phyloP scores from a whole-genome alignment of 2,329 filamentous ascomycete genomes.

The Hymenoscyphus occultus region DNA sequence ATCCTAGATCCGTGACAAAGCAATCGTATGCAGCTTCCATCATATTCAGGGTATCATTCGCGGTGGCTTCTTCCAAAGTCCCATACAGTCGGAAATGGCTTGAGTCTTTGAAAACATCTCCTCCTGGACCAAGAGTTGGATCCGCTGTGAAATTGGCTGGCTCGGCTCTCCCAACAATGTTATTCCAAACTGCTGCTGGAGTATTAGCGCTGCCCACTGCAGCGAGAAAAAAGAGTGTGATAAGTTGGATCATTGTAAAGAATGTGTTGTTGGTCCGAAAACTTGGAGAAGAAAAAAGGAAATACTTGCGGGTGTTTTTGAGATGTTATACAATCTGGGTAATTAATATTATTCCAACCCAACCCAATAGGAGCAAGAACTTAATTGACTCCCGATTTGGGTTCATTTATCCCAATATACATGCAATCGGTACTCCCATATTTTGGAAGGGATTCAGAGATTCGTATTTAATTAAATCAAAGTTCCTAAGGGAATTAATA shows the following conservation, averaged over 20 bases:
- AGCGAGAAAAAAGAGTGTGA: neutral
- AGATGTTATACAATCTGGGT: neutral
- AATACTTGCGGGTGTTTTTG: neutral
- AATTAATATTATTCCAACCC: too few species aligned
- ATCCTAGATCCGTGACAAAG: slow-evolving; percentile 7
- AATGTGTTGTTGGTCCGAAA: neutral
- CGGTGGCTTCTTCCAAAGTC: neutral
- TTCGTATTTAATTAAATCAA: too few species aligned
- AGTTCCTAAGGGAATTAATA: too few species aligned
- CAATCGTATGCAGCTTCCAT: slow-evolving; percentile 10
- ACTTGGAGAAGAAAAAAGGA: neutral
- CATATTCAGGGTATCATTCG: slow-evolving; percentile 1
- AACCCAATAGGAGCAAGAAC: too few species aligned
- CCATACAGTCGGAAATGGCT: slow-evolving; percentile 9
- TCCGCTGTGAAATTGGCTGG: slow-evolving; percentile 4
- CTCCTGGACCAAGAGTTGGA: slow-evolving; percentile 5
- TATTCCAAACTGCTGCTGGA: neutral
- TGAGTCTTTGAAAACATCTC: slow-evolving; percentile 6
- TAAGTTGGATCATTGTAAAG: neutral
- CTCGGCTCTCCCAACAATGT: neutral
- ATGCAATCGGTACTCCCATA: too few species aligned
- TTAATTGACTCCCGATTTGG: too few species aligned
- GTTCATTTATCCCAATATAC: too few species aligned
- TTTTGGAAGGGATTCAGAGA: too few species aligned
- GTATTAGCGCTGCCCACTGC: neutral